phyloP scores from a whole-genome alignment of 805 yeast genomes.

The Sugiyamaella smithiae region DNA sequence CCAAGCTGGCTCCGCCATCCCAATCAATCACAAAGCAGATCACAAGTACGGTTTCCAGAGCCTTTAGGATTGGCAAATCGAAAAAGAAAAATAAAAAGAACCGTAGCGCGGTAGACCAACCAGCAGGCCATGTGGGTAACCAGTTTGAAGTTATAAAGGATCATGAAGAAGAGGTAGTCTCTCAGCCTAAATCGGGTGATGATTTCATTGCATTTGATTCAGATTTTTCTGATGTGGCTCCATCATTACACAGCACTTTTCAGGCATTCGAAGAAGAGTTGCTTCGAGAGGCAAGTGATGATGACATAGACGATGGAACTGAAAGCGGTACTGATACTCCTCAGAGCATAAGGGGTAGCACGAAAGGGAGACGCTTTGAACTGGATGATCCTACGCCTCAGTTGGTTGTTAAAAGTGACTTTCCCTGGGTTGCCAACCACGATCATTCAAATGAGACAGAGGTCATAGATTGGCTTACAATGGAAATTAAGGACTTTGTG shows the following conservation, averaged over 20 bases:
- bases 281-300: constrained; percentile 1
- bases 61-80: too few species aligned
- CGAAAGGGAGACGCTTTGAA: not conserved
- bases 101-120: too few species aligned
- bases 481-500: constrained; percentile 81
- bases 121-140: too few species aligned
- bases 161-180: not conserved
- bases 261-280: constrained; percentile 16
- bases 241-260: constrained; percentile 15
- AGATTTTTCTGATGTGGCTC: constrained; percentile 13
- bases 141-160: too few species aligned
- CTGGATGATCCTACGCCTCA: not conserved
- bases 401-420: constrained; percentile 30
- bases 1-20: too few species aligned
- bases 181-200: not conserved
- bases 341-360: not conserved
- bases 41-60: too few species aligned
- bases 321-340: not conserved
- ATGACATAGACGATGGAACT: constrained; percentile 1
- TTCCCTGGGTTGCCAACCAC: constrained; percentile 76
- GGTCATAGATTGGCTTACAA: constrained; percentile 80
- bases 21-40: too few species aligned
- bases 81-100: too few species aligned
- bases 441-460: constrained; percentile 76
- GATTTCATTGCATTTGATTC: constrained; percentile 20